Percentiles rank a stretch among this genome's conserved stretches.
These are phyloP conservation scores for Gypsophila paniculata DNA, from an alignment of 179 eudicot genomes.

Conservation along the genomic window DNA sequence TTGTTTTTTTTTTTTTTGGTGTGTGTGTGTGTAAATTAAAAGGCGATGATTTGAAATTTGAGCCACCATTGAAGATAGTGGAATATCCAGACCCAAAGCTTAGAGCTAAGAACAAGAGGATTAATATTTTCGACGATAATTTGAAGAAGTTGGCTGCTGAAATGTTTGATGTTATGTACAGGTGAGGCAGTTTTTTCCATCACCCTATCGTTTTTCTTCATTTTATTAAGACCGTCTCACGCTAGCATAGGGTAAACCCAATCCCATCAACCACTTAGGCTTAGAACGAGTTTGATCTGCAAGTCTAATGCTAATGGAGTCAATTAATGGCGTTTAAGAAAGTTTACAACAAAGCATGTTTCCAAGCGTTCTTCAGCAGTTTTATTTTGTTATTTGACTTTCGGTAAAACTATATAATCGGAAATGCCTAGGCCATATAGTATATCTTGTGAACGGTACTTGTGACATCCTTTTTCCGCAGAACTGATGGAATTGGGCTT, in stretches of 20 bases:
- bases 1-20: background rate
- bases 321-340: background rate
- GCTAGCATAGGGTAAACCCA: too few species aligned
- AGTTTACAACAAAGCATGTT: background rate
- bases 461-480: constrained; percentile 53
- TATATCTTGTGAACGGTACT: constrained; percentile 34
- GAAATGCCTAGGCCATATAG: constrained; percentile 18
- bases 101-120: constrained; percentile 73
- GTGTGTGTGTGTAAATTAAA: constrained; percentile 1
- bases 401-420: too few species aligned
- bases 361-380: background rate
- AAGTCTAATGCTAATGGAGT: background rate
- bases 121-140: constrained; percentile 63
- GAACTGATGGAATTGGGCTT: constrained; percentile 99
- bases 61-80: constrained; percentile 63
- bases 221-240: background rate
- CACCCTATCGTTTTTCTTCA: background rate
- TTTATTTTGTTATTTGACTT: too few species aligned
- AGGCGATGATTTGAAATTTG: constrained; percentile 78
- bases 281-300: background rate
- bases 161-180: constrained; percentile 95
- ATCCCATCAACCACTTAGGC: background rate
- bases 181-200: constrained; percentile 34
- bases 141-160: constrained; percentile 73
- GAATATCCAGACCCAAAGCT: constrained; percentile 82